These are phyloP conservation scores for Escallonia herrerae DNA, from an alignment of 129 eudicot species.

Conservation along the genomic window DNA sequence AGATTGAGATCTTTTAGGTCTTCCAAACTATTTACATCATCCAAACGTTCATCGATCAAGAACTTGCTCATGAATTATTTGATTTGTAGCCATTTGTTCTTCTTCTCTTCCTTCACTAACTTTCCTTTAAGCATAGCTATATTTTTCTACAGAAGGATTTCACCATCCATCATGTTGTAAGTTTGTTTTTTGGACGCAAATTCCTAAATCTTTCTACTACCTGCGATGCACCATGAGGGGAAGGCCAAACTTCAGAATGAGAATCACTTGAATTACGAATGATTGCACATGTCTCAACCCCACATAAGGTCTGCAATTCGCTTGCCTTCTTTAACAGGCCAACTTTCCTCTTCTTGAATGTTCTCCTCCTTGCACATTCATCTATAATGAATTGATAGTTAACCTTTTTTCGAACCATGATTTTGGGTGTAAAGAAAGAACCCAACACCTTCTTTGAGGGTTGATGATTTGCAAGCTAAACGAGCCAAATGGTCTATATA, in stretches of 20 bases:
- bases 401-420: constrained; percentile 30
- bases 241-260: constrained; percentile 28
- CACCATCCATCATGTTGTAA: constrained; percentile 30
- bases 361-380: constrained; percentile 24
- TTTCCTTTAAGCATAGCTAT: neutral
- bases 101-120: no score
- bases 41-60: no score
- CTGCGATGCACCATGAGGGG: constrained; percentile 7
- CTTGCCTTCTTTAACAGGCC: constrained; percentile 27
- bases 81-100: no score
- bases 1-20: no score
- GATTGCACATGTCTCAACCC: constrained; percentile 25
- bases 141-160: constrained; percentile 17
- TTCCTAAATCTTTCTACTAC: constrained; percentile 21
- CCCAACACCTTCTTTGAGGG: no score
- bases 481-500: no score
- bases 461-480: no score
- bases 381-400: constrained; percentile 25
- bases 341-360: constrained; percentile 28
- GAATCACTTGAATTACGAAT: constrained; percentile 21
- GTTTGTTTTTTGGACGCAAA: constrained; percentile 24
- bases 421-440: no score
- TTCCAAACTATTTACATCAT: no score
- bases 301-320: constrained; percentile 27
- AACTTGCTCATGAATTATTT: no score